Base-by-base conservation (phyloP, 208 protist species). In the Leptomonas seymouri region DNA sequence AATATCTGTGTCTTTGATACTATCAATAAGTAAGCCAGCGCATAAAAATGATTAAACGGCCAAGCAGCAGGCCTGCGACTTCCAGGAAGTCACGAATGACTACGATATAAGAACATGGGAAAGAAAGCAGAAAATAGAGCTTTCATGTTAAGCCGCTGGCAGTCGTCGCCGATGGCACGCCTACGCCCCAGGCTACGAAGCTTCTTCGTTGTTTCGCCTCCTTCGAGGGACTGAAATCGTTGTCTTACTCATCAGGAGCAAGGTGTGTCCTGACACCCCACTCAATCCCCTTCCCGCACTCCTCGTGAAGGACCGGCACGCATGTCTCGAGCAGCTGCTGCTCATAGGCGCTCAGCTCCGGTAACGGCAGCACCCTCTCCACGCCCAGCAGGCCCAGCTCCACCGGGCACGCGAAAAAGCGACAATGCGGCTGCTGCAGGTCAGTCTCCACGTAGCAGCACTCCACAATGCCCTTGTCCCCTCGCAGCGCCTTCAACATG, bases 381-480 rank as follows among this genome's bases (percentile, higher is more conserved):
- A 95, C 88, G 16, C 91, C 91, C 45, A 82, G 44, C 64, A 71
- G 78, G 41, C 96, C 94, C 45, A 98, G 81, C 67, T 87, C 81
- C 36, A 96, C 83, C 27, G 71, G 81, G 42, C 87, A 90, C 28
- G 87, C 78, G 79, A 98, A 98, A 76, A 84, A 96, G n/a, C 53
- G 63, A 61, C 72, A 91, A 14, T 46, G 34, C n/a, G 48, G 71
- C 65, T 74, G 66, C 65, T 85, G 71, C 25, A 90, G 27, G 20
- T 78, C 74, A 16, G 58, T 87, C 58, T 93, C 84, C 28, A 94
- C 81, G 54, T 87, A 83, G n/a, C 84, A 82, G 77, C 76, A 93
- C 80, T 90, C 87, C 20, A 85, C 79, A 50, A 94, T 67, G 36
- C 87, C 87, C 53, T 73, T 80, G 67, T 94, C 89, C 2, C 89